A percentile compares a stretch with the other conserved stretches of the same genome.
Conservation (phyloP, 495 filamentous ascomycete genomes). For the Penicillium malachiteum region DNA sequence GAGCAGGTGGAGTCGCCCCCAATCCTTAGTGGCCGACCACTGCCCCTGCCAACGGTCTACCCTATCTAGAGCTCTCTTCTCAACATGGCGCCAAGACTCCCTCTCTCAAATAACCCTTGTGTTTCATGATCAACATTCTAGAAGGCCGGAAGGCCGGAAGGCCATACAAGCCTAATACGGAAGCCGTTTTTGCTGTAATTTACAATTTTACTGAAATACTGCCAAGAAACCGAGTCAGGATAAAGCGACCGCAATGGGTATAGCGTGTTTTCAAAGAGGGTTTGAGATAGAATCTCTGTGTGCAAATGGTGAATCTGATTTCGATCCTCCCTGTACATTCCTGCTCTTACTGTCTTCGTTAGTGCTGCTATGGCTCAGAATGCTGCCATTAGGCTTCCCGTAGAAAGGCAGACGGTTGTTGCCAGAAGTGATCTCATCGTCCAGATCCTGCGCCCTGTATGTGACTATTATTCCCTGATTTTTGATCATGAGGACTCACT, state of each 20-base stretch:
- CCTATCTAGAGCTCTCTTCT: neutral
- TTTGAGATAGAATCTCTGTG: too few relatives aligned
- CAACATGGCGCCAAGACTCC: constrained; percentile 13
- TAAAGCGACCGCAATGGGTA: too few relatives aligned
- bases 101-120: too few relatives aligned
- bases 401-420: neutral
- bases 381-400: neutral
- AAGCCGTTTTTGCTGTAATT: too few relatives aligned
- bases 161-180: too few relatives aligned
- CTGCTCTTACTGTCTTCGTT: neutral
- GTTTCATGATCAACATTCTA: too few relatives aligned
- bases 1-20: constrained; percentile 2
- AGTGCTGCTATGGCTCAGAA: constrained; percentile 1
- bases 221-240: too few relatives aligned
- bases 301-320: too few relatives aligned
- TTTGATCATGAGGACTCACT: neutral
- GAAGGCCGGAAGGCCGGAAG: too few relatives aligned
- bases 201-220: too few relatives aligned
- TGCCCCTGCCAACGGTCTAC: neutral
- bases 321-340: too few relatives aligned
- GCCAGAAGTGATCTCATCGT: neutral
- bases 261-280: too few relatives aligned
- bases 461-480: neutral
- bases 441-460: neutral
- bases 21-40: neutral